phyloP scores from a whole-genome alignment of 2,329 filamentous ascomycete genomes.

The Alternaria infectoria region DNA sequence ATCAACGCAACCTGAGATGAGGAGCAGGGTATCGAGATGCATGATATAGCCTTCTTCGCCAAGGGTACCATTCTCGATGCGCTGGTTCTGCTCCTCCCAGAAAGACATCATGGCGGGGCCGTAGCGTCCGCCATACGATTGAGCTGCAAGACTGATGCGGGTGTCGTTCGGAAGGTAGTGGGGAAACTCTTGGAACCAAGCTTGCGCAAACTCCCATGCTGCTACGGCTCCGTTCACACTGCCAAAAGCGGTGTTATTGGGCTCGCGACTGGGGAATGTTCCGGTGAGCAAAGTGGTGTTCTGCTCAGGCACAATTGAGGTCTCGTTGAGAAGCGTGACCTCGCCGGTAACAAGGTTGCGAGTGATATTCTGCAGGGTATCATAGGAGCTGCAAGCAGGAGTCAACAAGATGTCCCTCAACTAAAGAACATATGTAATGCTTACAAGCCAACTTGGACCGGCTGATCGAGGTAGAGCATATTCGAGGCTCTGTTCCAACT shows the following conservation, averaged over 20 bases:
- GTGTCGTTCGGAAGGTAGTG: slow-evolving; percentile 27
- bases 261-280: slow-evolving; percentile 21
- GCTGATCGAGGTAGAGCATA: slow-evolving; percentile 70
- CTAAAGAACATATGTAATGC: background rate
- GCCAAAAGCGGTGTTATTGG: slow-evolving; percentile 24
- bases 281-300: slow-evolving; percentile 26
- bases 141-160: slow-evolving; percentile 24
- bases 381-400: slow-evolving; percentile 52
- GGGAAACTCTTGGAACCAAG: slow-evolving; percentile 31
- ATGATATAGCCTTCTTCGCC: slow-evolving; percentile 13
- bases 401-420: background rate
- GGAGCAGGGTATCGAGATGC: slow-evolving; percentile 16
- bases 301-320: slow-evolving; percentile 18
- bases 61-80: slow-evolving; percentile 15
- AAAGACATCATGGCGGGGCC: slow-evolving; percentile 21
- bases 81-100: slow-evolving; percentile 22
- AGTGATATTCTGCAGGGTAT: slow-evolving; percentile 26
- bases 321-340: slow-evolving; percentile 20
- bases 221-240: slow-evolving; percentile 26
- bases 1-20: slow-evolving; percentile 17
- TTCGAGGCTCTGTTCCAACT: slow-evolving; percentile 40
- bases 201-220: slow-evolving; percentile 28
- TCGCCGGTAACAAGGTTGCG: slow-evolving; percentile 21
- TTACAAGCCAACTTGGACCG: slow-evolving; percentile 60
- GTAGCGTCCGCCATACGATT: slow-evolving; percentile 21